Percentiles rank a stretch among this genome's conserved stretches.
Evolutionary conservation across 768 basidiomycete genomes (phyloP).

Genomic region (Lactarius vividus): DNA sequence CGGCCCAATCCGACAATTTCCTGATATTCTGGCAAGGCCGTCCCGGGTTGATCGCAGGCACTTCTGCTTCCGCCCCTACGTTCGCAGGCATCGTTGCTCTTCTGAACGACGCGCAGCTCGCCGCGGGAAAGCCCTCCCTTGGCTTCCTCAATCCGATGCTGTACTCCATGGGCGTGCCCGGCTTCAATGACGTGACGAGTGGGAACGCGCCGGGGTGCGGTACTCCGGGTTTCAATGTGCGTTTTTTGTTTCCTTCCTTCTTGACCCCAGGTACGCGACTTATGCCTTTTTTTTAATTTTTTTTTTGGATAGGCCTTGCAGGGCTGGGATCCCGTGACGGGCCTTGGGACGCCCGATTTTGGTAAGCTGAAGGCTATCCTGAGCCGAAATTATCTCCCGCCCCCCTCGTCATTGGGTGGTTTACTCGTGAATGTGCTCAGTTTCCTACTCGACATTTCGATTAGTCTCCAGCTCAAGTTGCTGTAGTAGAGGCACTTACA

Average conservation of each 20-base stretch:
- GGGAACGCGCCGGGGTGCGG: conserved; percentile 42
- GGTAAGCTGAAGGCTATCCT: conserved; percentile 34
- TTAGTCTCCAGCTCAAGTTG: neutral
- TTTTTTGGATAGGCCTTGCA: conserved; percentile 30
- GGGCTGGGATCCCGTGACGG: conserved; percentile 40
- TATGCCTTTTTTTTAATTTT: too few species aligned
- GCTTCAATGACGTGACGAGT: conserved; percentile 38
- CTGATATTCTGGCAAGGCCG: conserved; percentile 40
- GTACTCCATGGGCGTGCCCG: conserved; percentile 30
- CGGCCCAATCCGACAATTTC: conserved; percentile 55
- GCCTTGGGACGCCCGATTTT: conserved; percentile 37
- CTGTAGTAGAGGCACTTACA: neutral
- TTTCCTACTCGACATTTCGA: neutral
- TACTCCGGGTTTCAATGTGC: conserved; percentile 36
- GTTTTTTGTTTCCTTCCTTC: neutral
- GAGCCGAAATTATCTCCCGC: neutral
- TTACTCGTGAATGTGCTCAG: neutral
- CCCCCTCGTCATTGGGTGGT: neutral
- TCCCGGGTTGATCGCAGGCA: conserved; percentile 42
- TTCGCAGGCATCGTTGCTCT: conserved; percentile 64
- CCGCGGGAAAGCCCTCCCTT: conserved; percentile 33
- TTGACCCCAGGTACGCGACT: too few species aligned
- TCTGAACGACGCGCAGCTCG: conserved; percentile 41
- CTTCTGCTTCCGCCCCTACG: conserved; percentile 62
- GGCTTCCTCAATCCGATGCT: conserved; percentile 42